Base-by-base conservation (phyloP, 306 rosid species). In the Quercus alba region DNA sequence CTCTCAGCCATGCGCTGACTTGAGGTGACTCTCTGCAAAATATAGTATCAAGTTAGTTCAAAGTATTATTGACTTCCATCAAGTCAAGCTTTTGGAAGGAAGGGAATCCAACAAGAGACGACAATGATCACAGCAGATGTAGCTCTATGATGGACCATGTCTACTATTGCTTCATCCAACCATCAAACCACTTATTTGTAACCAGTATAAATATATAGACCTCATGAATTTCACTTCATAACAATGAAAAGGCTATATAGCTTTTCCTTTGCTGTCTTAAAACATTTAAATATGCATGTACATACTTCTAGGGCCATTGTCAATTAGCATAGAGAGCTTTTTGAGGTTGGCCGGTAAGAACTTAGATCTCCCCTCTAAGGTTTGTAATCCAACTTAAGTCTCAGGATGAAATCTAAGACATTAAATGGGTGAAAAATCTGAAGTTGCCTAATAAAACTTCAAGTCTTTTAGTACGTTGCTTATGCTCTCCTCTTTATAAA, bases 1-100 rank as follows among this genome's bases (percentile, higher is more conserved):
- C 99, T 95, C 90, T 93, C 98, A 33, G 91, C 90, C 85, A 89
- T 79, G 74, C 98, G 96, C 85, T 95, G 97, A 75, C 88, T 87
- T 73, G 99, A 90, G 77, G 99, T 95, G 78, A 95, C 97, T 76
- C 98, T 89, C 99, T 93, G 97, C 90, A 88, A 81, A 82, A 67
- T 33, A 66, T 64, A 56, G 69, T 51, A 46, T 74, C 86, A 33
- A 54, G 58, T 85, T 71, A 87, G 58, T 73, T 57, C 25, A 77
- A 73, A 74, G 14, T 38, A 74, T 30, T 78, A 26, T 23, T 2
- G 62, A 68, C 66, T 61, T 26, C 66, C 17, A 52, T 6, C 15
- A 25, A 68, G n/a, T 20, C 18, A 46, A 19, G 69, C 41, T 44
- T 76, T 49, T 49, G 61, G 46, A 76, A 74, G 75, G 19, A 59